Percentiles rank a stretch among this genome's conserved stretches.
phyloP scores from a whole-genome alignment of 805 yeast genomes.

The Ogataea angusta region DNA sequence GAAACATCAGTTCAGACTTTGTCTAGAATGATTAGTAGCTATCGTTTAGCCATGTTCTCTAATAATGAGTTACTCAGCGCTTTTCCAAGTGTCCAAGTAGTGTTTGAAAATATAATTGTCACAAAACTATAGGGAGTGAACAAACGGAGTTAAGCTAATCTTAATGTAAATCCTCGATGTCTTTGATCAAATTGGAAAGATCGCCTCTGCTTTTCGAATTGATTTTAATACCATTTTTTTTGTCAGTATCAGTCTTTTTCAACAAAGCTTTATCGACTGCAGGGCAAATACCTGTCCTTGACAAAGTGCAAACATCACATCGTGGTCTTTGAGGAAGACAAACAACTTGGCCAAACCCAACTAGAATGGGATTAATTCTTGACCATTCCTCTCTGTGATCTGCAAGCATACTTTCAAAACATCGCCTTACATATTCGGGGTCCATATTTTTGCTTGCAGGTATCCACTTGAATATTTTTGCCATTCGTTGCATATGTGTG shows the following conservation, averaged over 20 bases:
- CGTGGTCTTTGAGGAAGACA: conserved; percentile 69
- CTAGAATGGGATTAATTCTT: conserved; percentile 80
- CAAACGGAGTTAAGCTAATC: not conserved
- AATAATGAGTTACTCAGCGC: conserved; percentile 29
- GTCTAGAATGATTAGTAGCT: too few relatives aligned
- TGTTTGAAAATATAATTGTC: not conserved
- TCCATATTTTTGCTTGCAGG: conserved; percentile 42
- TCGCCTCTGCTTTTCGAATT: conserved; percentile 41
- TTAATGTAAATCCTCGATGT: conserved; percentile 32
- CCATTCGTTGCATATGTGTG: conserved; percentile 80
- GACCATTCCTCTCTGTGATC: conserved; percentile 58
- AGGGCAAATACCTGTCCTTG: conserved; percentile 52
- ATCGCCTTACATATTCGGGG: conserved; percentile 74
- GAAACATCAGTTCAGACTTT: too few relatives aligned
- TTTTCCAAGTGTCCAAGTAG: conserved; percentile 25
- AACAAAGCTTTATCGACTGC: conserved; percentile 49
- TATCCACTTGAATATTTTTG: conserved; percentile 82
- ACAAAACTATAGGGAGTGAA: not conserved
- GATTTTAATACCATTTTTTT: conserved; percentile 21
- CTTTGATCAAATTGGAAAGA: conserved; percentile 33
- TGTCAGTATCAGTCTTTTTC: conserved; percentile 26
- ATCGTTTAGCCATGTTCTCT: conserved; percentile 29
- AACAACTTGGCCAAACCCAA: conserved; percentile 90
- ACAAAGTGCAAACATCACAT: conserved; percentile 69
- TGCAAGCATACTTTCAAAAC: conserved; percentile 73